These are phyloP conservation scores for Lactarius vividus DNA, from an alignment of 768 basidiomycete genomes.

Conservation along the genomic window DNA sequence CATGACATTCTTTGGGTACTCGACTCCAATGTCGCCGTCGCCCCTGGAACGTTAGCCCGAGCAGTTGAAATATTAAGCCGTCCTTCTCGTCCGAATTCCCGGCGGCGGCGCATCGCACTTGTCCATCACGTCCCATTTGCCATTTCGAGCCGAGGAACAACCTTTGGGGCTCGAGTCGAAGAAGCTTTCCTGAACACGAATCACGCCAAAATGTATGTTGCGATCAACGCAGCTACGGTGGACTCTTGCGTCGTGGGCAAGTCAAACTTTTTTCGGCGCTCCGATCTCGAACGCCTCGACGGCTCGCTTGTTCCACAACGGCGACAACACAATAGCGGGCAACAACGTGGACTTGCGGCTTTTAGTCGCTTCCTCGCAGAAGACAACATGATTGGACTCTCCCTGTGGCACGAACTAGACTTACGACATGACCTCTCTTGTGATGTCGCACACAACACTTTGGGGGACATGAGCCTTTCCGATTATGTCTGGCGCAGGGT, in stretches of 20 bases:
- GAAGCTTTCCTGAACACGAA: conserved; percentile 95
- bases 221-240: conserved; percentile 82
- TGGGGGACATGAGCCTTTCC: conserved; percentile 81
- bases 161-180: conserved; percentile 81
- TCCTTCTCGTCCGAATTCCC: conserved; percentile 34
- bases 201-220: conserved; percentile 97
- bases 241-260: conserved; percentile 98
- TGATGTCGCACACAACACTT: conserved; percentile 85
- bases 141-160: conserved; percentile 59
- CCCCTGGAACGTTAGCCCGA: conserved; percentile 75
- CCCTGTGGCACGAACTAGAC: conserved; percentile 91
- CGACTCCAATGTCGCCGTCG: conserved; percentile 89
- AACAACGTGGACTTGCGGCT: conserved; percentile 59
- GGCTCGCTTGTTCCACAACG: conserved; percentile 52
- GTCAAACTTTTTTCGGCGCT: conserved; percentile 89
- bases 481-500: conserved; percentile 89
- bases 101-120: conserved; percentile 62
- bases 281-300: conserved; percentile 76
- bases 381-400: conserved; percentile 94
- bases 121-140: conserved; percentile 98
- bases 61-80: conserved; percentile 73
- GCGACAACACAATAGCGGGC: conserved; percentile 30
- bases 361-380: conserved; percentile 93
- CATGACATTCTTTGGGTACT: conserved; percentile 95
- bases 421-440: conserved; percentile 86